Percentiles rank a stretch among this genome's conserved stretches.
These are phyloP conservation scores for Neurospora sp. DNA, from an alignment of 495 filamentous ascomycete genomes.

Conservation along the genomic window DNA sequence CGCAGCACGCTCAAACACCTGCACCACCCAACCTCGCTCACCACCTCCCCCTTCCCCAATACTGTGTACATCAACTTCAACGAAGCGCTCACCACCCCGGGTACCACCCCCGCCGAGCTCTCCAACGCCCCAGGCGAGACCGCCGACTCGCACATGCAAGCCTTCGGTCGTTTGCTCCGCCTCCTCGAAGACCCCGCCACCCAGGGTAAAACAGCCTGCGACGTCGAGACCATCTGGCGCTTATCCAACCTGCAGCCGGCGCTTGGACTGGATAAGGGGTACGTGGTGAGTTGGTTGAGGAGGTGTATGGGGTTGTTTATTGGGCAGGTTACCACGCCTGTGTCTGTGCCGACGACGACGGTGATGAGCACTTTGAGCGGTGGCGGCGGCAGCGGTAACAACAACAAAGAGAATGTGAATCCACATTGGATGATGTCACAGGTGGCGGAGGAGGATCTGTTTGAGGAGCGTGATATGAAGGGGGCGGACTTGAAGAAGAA, in stretches of 20 bases:
- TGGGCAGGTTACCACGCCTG: neutral
- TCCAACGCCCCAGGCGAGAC: neutral
- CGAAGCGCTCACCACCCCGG: neutral
- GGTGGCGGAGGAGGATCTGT: neutral
- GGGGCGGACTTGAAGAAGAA: neutral
- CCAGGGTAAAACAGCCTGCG: neutral
- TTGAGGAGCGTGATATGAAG: neutral
- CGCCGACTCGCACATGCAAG: neutral
- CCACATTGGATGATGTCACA: neutral
- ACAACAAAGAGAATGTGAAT: neutral
- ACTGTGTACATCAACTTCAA: neutral
- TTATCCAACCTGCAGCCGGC: neutral
- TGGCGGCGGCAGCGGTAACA: neutral
- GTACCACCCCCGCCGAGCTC: neutral
- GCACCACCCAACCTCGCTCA: neutral
- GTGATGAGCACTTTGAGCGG: neutral
- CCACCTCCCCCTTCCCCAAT: neutral
- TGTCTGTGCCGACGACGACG: neutral
- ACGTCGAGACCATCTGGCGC: slow-evolving; percentile 3
- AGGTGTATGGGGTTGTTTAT: neutral
- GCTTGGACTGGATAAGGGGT: neutral
- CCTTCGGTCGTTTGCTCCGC: neutral
- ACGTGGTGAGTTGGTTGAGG: slow-evolving; percentile 1
- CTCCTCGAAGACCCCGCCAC: neutral
- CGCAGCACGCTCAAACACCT: neutral